Percentiles rank a stretch among this genome's conserved stretches.
Conservation (phyloP, 2,329 filamentous ascomycete species). For the Chaetomiaceae sp. region DNA sequence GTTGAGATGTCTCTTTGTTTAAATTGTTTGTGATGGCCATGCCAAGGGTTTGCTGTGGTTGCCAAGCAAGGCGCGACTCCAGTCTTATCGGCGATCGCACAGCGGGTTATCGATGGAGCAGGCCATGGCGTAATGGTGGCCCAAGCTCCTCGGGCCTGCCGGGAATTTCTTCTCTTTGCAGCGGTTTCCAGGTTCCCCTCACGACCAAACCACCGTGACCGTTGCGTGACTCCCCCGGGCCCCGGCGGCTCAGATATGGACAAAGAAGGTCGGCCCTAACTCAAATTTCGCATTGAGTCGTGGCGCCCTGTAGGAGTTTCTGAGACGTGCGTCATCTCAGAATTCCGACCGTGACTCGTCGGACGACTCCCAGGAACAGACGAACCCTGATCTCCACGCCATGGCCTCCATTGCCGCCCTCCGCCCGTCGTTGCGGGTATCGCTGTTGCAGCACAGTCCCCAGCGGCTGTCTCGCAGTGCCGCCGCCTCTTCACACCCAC, state of each 20-base stretch:
- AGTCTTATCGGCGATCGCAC: too few relatives aligned
- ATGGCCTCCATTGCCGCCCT: slow-evolving; percentile 44
- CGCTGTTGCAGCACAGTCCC: slow-evolving; percentile 36
- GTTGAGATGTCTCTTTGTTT: background rate
- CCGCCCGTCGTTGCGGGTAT: slow-evolving; percentile 37
- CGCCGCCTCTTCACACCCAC: slow-evolving; percentile 21
- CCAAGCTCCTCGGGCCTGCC: slow-evolving; percentile 10
- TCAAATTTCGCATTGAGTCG: background rate
- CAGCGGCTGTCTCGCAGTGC: slow-evolving; percentile 29
- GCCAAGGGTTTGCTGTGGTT: too few relatives aligned
- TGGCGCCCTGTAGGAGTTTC: background rate
- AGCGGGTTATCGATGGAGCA: too few relatives aligned
- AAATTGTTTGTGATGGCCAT: too few relatives aligned
- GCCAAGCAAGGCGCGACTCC: too few relatives aligned
- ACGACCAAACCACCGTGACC: background rate
- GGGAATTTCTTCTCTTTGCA: background rate
- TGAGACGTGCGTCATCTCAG: background rate
- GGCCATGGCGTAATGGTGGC: too few relatives aligned
- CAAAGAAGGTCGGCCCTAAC: slow-evolving; percentile 9
- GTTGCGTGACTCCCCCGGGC: too few relatives aligned
- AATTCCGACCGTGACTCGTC: too few relatives aligned
- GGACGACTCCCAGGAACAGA: background rate
- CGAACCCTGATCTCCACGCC: slow-evolving; percentile 8
- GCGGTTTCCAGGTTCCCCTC: slow-evolving; percentile 1
- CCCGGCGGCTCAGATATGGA: slow-evolving; percentile 7